Evolutionary conservation across 306 rosid genomes (phyloP).

Genomic region (Lagenaria siceraria): DNA sequence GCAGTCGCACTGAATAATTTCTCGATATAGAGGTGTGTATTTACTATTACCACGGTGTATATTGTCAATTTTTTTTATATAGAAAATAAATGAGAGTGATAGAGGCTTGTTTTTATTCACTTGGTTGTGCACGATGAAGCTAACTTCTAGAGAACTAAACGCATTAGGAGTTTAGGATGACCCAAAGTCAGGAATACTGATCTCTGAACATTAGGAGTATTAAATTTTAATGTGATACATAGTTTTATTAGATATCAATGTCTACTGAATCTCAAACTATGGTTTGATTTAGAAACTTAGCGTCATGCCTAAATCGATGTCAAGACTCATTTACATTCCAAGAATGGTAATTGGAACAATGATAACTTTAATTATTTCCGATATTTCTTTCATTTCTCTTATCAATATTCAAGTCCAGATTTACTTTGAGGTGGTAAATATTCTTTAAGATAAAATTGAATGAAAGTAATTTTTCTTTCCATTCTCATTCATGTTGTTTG

Average conservation of each 20-base stretch:
- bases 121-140: neutral
- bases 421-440: neutral
- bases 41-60: conserved; percentile 1
- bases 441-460: neutral
- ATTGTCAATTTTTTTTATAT: neutral
- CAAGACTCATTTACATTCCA: neutral
- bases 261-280: neutral
- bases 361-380: neutral
- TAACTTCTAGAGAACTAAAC: neutral
- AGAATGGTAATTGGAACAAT: neutral
- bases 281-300: neutral
- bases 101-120: conserved; percentile 1
- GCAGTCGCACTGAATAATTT: neutral
- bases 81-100: conserved; percentile 1
- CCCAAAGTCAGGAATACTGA: neutral
- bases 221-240: neutral
- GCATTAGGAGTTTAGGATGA: neutral
- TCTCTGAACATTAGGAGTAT: neutral
- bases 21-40: neutral
- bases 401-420: neutral
- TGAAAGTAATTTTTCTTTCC: neutral
- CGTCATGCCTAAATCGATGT: neutral
- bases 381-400: neutral
- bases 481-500: neutral
- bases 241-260: neutral